Percentiles rank a stretch among this genome's conserved stretches.
Conservation (phyloP, 805 yeast species). For the Yarrowia sp. region DNA sequence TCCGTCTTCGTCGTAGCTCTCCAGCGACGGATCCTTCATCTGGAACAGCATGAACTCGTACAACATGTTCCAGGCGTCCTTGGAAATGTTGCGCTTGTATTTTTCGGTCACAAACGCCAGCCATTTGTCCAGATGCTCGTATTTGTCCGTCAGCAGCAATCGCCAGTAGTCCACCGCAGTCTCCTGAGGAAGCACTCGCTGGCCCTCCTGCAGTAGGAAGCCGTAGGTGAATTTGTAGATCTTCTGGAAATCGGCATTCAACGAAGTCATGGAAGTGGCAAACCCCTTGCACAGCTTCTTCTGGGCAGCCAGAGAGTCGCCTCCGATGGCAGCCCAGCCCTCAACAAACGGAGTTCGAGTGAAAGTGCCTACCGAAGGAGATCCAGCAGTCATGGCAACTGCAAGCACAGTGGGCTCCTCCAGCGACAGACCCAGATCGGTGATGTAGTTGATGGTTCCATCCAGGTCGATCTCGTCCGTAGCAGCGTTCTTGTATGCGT, state of each 20-base stretch:
- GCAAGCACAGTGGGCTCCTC: conserved; percentile 74
- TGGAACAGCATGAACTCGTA: conserved; percentile 56
- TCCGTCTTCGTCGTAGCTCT: conserved; percentile 68
- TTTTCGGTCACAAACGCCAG: conserved; percentile 48
- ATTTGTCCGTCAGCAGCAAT: conserved; percentile 53
- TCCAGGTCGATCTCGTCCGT: conserved; percentile 61
- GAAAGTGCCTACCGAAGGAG: conserved; percentile 67
- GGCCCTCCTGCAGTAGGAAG: conserved; percentile 60
- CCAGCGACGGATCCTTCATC: conserved; percentile 51
- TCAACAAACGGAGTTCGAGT: conserved; percentile 48
- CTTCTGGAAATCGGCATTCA: conserved; percentile 42
- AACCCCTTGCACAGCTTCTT: neutral
- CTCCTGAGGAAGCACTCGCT: conserved; percentile 55
- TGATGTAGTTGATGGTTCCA: conserved; percentile 69
- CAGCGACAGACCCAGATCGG: conserved; percentile 64
- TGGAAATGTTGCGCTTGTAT: conserved; percentile 52
- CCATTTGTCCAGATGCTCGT: conserved; percentile 48
- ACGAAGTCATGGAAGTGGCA: neutral
- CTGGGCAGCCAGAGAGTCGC: conserved; percentile 1
- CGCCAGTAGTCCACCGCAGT: conserved; percentile 77
- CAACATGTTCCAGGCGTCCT: conserved; percentile 86
- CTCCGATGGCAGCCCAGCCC: conserved; percentile 52
- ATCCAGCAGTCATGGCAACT: conserved; percentile 63
- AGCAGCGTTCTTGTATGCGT: conserved; percentile 32
- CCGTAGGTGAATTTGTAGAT: conserved; percentile 72